Base-by-base conservation (phyloP, 108 stramenopile species). In the Nitzschia sp. region DNA sequence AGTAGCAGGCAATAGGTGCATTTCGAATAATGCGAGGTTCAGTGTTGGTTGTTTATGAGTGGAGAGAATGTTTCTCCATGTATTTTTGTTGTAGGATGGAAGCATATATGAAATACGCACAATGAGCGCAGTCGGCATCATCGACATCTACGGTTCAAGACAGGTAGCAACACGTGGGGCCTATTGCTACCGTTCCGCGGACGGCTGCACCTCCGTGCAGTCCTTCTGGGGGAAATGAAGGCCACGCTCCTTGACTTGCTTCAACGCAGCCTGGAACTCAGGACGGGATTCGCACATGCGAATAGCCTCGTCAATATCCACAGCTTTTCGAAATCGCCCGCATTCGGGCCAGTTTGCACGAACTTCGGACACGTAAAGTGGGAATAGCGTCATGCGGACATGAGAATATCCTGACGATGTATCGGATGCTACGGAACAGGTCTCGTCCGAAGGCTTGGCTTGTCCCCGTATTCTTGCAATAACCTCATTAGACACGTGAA, bases 311-410 rank as follows among this genome's bases (percentile, higher is more conserved):
- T 92, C 93, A 56, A 95, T 89, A 26, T 83, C 76, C 4, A 95
- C 86, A 24, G 82, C 70, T 65, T 87, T 91, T 4, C 93, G 81
- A 21, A 82, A 70, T 2, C 93, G 82, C 0, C 93, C 90, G 31
- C 77, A 72, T 59, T 97, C 95, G 3, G 96, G 96, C 96, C 96
- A 97, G 30, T 78, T 62, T 1, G 75, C 49, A 61, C 76, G 80
- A 4, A 96, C 87, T 45, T 92, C 92, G 2, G 85, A 78, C 3
- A 97, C 91, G 55, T 93, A 90, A 28, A 97, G 72, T 1, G 89
- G 87, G 70, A 95, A 95, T 13, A 95, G 79, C 32, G 68, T 78
- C 78, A 91, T 64, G 8, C 89, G 85, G 11, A 89, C 82, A 35
- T 85, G 81, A 3, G 82, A 64, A 51, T 85, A 82, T 0, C 71